Conservation (phyloP, 2,329 filamentous ascomycete genomes). For the Calonectria pseudoturangicola region DNA sequence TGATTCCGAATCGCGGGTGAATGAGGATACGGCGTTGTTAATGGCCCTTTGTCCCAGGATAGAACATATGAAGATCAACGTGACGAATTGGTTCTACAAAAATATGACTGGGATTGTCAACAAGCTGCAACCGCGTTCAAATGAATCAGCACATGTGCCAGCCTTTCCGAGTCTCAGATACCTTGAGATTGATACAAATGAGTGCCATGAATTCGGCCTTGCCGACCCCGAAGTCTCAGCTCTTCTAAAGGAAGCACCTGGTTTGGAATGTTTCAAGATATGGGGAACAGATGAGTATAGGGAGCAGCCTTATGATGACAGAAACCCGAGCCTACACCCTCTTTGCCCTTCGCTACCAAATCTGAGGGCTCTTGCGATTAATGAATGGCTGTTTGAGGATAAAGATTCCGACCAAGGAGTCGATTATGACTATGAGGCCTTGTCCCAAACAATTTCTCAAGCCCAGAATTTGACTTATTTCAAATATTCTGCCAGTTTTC, state of each 20-base stretch:
- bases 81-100: not conserved
- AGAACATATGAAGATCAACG: not conserved
- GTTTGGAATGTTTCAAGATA: not conserved
- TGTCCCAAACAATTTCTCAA: not conserved
- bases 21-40: not conserved
- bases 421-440: not conserved
- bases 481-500: not conserved
- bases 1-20: not conserved
- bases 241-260: not conserved
- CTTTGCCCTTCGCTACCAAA: not conserved
- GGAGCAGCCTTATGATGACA: not conserved
- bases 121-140: not conserved
- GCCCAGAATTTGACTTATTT: not conserved
- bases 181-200: not conserved
- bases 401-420: not conserved
- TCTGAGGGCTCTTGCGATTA: not conserved
- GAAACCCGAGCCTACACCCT: not conserved
- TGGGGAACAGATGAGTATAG: not conserved
- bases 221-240: not conserved
- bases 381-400: not conserved
- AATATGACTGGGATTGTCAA: not conserved
- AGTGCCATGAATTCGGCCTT: not conserved
- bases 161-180: not conserved
- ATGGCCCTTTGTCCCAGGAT: not conserved
- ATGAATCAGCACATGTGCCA: not conserved